Evolutionary conservation across 192 early-diverging fungal genomes (phyloP).

Genomic region (Rhizophagus sp.): DNA sequence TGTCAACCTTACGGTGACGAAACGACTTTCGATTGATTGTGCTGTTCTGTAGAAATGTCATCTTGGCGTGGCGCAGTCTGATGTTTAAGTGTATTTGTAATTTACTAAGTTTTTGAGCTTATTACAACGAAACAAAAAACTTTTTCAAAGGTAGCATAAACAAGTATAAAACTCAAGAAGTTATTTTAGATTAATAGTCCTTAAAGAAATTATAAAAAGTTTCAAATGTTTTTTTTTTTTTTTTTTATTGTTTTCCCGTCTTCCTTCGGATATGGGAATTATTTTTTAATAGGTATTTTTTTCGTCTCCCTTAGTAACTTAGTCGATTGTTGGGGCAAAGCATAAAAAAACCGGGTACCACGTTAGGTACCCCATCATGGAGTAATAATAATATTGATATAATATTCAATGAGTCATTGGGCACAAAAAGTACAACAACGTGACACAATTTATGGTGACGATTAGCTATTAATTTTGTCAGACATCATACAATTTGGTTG

Average conservation of each 20-base stretch:
- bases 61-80: constrained; percentile 23
- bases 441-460: constrained; percentile 7
- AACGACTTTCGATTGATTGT: constrained; percentile 43
- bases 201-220: neutral
- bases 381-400: too few species aligned
- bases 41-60: neutral
- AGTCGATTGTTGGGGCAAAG: neutral
- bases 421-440: constrained; percentile 1
- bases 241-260: neutral
- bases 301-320: neutral
- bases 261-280: constrained; percentile 5
- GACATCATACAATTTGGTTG: neutral
- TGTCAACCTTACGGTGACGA: constrained; percentile 86
- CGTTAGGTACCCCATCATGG: neutral
- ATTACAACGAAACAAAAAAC: neutral
- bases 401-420: constrained; percentile 1
- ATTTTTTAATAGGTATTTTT: constrained; percentile 13
- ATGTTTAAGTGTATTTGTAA: constrained; percentile 17
- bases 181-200: neutral
- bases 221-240: neutral
- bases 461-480: neutral
- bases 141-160: neutral
- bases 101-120: constrained; percentile 3
- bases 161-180: neutral
- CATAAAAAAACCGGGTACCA: constrained; percentile 15